Conservation (phyloP, 179 eudicot genomes). For the Silene vulgaris region DNA sequence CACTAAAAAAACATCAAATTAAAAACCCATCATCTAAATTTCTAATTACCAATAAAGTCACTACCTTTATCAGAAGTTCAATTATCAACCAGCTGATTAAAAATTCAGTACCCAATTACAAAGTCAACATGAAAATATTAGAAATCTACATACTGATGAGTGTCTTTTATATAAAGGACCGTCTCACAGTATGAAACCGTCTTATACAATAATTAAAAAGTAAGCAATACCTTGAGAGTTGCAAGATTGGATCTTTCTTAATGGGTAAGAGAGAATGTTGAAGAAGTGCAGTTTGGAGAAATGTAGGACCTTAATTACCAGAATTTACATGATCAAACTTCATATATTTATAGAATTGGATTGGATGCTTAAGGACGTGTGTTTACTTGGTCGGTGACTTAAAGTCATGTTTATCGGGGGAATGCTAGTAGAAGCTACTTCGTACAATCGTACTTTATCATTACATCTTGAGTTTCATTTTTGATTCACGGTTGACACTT, state of each 20-base stretch:
- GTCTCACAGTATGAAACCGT: too few species aligned
- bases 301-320: too few species aligned
- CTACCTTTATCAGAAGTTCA: background rate
- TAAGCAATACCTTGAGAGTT: background rate
- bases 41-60: background rate
- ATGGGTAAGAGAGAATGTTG: background rate
- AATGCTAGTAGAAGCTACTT: background rate
- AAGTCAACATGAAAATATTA: background rate
- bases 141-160: background rate
- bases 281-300: background rate
- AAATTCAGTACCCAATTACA: background rate
- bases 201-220: background rate
- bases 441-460: background rate
- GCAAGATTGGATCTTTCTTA: background rate
- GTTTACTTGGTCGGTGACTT: background rate
- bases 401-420: background rate
- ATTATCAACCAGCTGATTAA: background rate
- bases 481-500: background rate
- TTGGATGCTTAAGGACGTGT: background rate
- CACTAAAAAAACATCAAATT: background rate
- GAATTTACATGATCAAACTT: background rate
- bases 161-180: too few species aligned
- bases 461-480: background rate
- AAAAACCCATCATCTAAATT: background rate
- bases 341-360: background rate